Evolutionary conservation across 805 yeast species (phyloP).

Genomic region (Millerozyma acaciae): DNA sequence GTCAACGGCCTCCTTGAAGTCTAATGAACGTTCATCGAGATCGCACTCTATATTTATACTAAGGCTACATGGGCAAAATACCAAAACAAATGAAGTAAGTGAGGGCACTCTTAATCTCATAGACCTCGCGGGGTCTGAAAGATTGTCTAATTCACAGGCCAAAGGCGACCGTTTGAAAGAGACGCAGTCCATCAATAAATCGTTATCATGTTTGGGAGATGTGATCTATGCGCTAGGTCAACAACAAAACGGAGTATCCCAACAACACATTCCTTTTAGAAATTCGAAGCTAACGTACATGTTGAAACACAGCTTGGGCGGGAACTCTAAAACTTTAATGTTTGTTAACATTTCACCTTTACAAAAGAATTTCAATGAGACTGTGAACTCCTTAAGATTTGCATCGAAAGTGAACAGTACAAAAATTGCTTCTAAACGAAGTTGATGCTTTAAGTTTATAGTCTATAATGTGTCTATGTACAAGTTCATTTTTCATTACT

Average conservation of each 20-base stretch:
- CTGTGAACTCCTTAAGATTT: constrained; percentile 80
- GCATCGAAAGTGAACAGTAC: constrained; percentile 79
- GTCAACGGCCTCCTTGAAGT: constrained; percentile 74
- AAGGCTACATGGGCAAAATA: constrained; percentile 52
- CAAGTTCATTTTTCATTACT: constrained; percentile 5
- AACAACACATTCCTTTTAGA: constrained; percentile 59
- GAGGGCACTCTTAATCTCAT: constrained; percentile 74
- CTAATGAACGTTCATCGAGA: constrained; percentile 83
- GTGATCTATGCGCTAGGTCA: constrained; percentile 70
- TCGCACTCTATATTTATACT: constrained; percentile 83
- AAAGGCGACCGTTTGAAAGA: constrained; percentile 79
- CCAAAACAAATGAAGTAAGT: constrained; percentile 41
- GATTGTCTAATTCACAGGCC: constrained; percentile 70
- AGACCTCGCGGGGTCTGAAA: constrained; percentile 93
- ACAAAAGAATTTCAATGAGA: constrained; percentile 61
- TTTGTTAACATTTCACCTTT: constrained; percentile 83
- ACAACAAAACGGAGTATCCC: constrained; percentile 26
- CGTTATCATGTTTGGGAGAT: constrained; percentile 84
- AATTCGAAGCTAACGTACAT: constrained; percentile 77
- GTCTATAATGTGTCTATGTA: constrained; percentile 3
- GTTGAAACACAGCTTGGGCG: constrained; percentile 78
- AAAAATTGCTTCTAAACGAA: constrained; percentile 11
- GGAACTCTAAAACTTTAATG: constrained; percentile 87
- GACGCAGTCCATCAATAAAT: constrained; percentile 84
- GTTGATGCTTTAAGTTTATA: neutral